These are phyloP conservation scores for Lactarius hatsudake DNA, from an alignment of 768 basidiomycete species.

Conservation along the genomic window DNA sequence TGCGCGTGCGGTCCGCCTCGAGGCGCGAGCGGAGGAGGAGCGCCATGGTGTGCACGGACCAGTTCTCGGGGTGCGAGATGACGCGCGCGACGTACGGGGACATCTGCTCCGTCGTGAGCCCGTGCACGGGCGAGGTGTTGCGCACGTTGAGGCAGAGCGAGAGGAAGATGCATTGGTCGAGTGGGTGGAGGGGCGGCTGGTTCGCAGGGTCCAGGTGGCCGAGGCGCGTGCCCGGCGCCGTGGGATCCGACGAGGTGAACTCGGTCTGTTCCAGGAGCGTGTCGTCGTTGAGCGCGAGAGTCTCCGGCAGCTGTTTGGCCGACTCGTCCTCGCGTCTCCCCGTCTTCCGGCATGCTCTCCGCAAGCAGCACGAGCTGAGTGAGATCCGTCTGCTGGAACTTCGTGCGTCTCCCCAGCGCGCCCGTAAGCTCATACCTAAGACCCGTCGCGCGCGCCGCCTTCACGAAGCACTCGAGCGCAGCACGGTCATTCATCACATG, in stretches of 20 bases:
- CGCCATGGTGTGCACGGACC: conserved; percentile 97
- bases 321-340: conserved; percentile 1
- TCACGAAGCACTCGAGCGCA: conserved; percentile 74
- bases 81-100: conserved; percentile 87
- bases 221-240: conserved; percentile 47
- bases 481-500: conserved; percentile 68
- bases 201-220: conserved; percentile 74
- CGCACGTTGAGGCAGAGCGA: conserved; percentile 86
- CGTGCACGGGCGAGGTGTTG: conserved; percentile 86
- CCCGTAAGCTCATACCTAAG: conserved; percentile 91
- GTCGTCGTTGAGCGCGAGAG: conserved; percentile 87
- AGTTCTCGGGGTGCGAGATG: conserved; percentile 85
- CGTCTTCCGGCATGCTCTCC: conserved; percentile 55
- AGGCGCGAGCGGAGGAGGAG: conserved; percentile 90
- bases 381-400: conserved; percentile 81
- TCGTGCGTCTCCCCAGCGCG: conserved; percentile 89
- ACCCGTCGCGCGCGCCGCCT: conserved; percentile 71
- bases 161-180: conserved; percentile 92
- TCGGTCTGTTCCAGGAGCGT: conserved; percentile 92
- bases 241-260: conserved; percentile 72
- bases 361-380: conserved; percentile 93
- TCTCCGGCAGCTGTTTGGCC: conserved; percentile 57
- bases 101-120: conserved; percentile 91
- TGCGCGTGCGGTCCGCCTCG: conserved; percentile 84
- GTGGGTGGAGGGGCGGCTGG: conserved; percentile 85